phyloP scores from a whole-genome alignment of 176 grass and related monocot genomes.

The Eremochloa ophiuroides region DNA sequence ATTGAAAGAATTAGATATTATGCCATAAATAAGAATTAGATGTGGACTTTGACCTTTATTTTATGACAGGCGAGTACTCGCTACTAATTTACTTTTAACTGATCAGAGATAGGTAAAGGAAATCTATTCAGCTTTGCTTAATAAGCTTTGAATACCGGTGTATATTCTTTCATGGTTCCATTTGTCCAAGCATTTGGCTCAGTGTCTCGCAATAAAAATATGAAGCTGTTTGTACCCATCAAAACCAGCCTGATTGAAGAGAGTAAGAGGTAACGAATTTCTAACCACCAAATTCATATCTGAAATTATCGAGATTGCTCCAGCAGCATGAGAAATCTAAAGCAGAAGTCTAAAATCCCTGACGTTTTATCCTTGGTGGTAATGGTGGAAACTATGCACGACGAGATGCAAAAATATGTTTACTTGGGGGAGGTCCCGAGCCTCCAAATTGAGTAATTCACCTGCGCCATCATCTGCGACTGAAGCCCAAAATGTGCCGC shows the following conservation, averaged over 20 bases:
- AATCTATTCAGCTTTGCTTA: neutral
- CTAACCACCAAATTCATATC: neutral
- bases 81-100: neutral
- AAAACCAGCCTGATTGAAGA: constrained; percentile 1
- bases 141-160: neutral
- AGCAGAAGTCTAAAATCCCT: neutral
- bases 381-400: neutral
- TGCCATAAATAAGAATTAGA: neutral
- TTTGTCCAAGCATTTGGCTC: neutral
- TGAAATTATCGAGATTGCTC: neutral
- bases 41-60: neutral
- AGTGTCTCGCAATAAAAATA: neutral
- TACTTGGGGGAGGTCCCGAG: neutral
- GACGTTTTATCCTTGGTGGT: neutral
- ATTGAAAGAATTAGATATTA: neutral
- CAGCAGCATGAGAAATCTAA: neutral
- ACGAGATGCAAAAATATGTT: neutral
- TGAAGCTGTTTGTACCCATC: neutral
- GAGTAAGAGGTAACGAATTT: neutral
- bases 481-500: constrained; percentile 67
- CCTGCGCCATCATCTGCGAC: constrained; percentile 83
- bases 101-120: neutral
- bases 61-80: no score
- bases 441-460: constrained; percentile 42
- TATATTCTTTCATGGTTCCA: neutral